Evolutionary conservation across 164 flowering plant genomes (phyloP), one percentile per base, ranked within the genome.

Genomic region (Sedum album): DNA sequence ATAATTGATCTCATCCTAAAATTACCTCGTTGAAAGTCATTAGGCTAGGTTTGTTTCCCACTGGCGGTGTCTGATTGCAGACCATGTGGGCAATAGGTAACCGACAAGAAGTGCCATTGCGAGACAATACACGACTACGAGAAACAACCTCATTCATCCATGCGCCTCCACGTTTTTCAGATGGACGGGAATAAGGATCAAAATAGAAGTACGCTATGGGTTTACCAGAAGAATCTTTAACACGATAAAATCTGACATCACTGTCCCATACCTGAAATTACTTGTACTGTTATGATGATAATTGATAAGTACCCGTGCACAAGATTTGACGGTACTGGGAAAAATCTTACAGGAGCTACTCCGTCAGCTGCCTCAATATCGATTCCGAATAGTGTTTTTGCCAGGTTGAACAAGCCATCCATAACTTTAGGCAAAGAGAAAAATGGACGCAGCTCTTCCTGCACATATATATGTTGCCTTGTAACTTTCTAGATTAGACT

Each of bases 131-230:
- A 67, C 84, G 89, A 71, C 97, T 92, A 64, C 97, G 83, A 41
- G 80, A 76, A 82, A 92, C 83, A 80, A 90, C 99, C 80, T 86
- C 97, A 77, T 89, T n/a, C 99, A 95, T 90, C 99, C 99, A 95
- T 65, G 97, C 99, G 71, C 99, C 99, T 68, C 89, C 96, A 35
- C 87, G 81, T 73, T 95, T 95, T 74, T 95, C 99, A 73, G 97
- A 83, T 35, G 99, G 93, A 69, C 97, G 97, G 39, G 96, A 85
- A 74, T 92, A 95, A 70, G 99, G 97, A 79, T 95, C 97, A 78
- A 92, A 90, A 68, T 92, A 95, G 78, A 95, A 95, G 81, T 90
- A 92, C 48, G 99, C 91, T 79, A 92, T 76, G 13, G 94, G 90
- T 73, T 71, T 78, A n/a, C 94, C 94, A 2, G 79, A 80, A 63